Conservation (phyloP, 2,329 filamentous ascomycete genomes). For the Lecanicillium sp. region DNA sequence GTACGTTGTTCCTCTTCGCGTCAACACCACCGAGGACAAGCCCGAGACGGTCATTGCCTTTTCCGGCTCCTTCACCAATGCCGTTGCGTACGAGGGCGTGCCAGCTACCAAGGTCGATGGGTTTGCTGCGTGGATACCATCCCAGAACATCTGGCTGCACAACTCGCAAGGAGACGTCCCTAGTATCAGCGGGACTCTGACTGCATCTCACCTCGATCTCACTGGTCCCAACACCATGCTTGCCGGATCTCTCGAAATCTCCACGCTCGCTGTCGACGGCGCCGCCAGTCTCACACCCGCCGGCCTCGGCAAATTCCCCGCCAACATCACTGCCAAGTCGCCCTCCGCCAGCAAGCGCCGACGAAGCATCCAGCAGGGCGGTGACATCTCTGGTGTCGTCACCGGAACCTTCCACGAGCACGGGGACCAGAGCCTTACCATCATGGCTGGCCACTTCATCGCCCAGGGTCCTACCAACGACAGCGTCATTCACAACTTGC, state of each 20-base stretch:
- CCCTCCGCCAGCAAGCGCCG: constrained; percentile 36
- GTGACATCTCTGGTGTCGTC: constrained; percentile 59
- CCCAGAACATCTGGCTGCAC: constrained; percentile 77
- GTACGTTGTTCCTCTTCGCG: constrained; percentile 65
- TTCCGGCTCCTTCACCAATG: constrained; percentile 70
- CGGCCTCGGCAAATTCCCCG: constrained; percentile 49
- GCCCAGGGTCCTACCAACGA: constrained; percentile 59
- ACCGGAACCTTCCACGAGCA: constrained; percentile 72
- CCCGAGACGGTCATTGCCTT: constrained; percentile 72
- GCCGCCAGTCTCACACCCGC: constrained; percentile 58
- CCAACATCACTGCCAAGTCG: constrained; percentile 43
- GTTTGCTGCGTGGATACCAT: constrained; percentile 90
- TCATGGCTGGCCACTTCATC: constrained; percentile 82
- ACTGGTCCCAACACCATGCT: constrained; percentile 61
- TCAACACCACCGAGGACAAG: constrained; percentile 67
- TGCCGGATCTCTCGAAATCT: constrained; percentile 75
- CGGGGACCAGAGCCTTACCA: constrained; percentile 69
- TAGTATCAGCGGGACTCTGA: constrained; percentile 65
- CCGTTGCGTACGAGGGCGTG: constrained; percentile 62
- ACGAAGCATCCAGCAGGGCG: constrained; percentile 37
- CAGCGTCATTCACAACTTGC: constrained; percentile 69
- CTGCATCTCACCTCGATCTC: constrained; percentile 60
- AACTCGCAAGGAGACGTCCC: constrained; percentile 63
- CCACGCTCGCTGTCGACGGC: constrained; percentile 65
- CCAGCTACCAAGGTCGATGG: constrained; percentile 58